phyloP scores from a whole-genome alignment of 108 stramenopile species.

The Nitzschia inconspicua region DNA sequence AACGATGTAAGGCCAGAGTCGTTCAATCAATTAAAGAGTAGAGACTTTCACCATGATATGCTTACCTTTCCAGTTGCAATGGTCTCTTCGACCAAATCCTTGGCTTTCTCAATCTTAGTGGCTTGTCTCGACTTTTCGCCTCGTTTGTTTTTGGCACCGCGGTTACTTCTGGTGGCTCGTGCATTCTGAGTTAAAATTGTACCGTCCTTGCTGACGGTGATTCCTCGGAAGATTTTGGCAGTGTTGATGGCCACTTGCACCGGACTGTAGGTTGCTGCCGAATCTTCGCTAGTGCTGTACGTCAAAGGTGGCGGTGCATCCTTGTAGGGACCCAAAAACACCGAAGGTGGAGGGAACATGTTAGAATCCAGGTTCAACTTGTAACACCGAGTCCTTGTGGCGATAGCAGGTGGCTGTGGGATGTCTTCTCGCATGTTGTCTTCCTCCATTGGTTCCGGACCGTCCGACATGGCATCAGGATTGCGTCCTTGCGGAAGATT shows the following conservation, averaged over 20 bases:
- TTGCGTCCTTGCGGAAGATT: conserved; percentile 20
- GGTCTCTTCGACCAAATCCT: conserved; percentile 81
- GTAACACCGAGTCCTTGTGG: conserved; percentile 66
- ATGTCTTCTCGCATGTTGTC: conserved; percentile 35
- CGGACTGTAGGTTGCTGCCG: conserved; percentile 16
- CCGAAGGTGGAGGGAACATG: conserved; percentile 11
- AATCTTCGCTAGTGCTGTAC: conserved; percentile 47
- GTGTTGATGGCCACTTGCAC: conserved; percentile 71
- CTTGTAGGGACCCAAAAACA: conserved; percentile 37
- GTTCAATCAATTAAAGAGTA: not conserved
- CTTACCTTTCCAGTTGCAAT: conserved; percentile 46
- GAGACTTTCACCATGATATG: not conserved
- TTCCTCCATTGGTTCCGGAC: conserved; percentile 37
- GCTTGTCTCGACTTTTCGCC: conserved; percentile 84
- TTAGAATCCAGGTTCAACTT: conserved; percentile 73
- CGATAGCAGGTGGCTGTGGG: conserved; percentile 43
- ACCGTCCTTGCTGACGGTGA: conserved; percentile 70
- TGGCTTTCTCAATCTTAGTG: conserved; percentile 86
- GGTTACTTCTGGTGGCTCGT: conserved; percentile 63
- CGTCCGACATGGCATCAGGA: not conserved
- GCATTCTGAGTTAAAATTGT: conserved; percentile 73
- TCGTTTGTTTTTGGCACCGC: conserved; percentile 54
- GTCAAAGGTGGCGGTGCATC: conserved; percentile 45
- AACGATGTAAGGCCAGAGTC: no score
- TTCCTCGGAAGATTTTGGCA: conserved; percentile 80